These are phyloP conservation scores for Umbilicaria muhlenbergii DNA, from an alignment of 495 filamentous ascomycete species.

Conservation along the genomic window DNA sequence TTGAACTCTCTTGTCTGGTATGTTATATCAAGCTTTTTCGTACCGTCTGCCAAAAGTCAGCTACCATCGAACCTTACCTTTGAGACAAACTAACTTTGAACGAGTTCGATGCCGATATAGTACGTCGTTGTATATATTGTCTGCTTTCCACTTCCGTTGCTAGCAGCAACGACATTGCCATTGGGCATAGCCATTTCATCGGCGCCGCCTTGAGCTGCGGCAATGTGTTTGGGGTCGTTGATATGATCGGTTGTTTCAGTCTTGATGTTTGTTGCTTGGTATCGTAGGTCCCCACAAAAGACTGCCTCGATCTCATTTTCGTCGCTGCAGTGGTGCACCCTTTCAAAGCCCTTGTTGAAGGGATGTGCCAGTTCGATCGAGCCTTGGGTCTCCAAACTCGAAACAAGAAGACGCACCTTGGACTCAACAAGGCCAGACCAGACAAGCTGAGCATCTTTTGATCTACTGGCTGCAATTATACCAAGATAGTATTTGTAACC, in stretches of 20 bases:
- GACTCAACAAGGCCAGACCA: constrained; percentile 93
- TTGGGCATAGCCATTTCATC: constrained; percentile 25
- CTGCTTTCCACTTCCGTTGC: constrained; percentile 12
- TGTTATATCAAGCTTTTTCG: constrained; percentile 46
- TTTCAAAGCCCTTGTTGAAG: constrained; percentile 83
- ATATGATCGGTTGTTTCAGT: constrained; percentile 42
- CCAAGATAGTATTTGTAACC: constrained; percentile 91
- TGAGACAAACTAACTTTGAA: constrained; percentile 38
- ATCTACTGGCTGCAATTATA: constrained; percentile 71
- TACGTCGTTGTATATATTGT: constrained; percentile 74
- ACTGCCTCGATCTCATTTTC: constrained; percentile 57
- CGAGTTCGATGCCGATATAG: constrained; percentile 69
- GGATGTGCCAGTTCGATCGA: constrained; percentile 74
- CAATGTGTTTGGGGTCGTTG: constrained; percentile 36
- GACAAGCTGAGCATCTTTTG: constrained; percentile 65
- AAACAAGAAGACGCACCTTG: constrained; percentile 70
- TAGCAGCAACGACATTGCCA: constrained; percentile 22
- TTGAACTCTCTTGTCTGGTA: constrained; percentile 62
- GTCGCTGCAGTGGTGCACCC: constrained; percentile 55
- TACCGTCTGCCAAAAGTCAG: constrained; percentile 23
- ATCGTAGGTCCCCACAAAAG: constrained; percentile 53
- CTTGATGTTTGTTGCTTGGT: constrained; percentile 43
- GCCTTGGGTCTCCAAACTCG: constrained; percentile 56
- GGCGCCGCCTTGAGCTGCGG: constrained; percentile 30
- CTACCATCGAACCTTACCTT: constrained; percentile 18